A percentile compares a stretch with the other conserved stretches of the same genome.
phyloP scores from a whole-genome alignment of 352 stramenopile genomes.

The Aphanomyces euteiches region DNA sequence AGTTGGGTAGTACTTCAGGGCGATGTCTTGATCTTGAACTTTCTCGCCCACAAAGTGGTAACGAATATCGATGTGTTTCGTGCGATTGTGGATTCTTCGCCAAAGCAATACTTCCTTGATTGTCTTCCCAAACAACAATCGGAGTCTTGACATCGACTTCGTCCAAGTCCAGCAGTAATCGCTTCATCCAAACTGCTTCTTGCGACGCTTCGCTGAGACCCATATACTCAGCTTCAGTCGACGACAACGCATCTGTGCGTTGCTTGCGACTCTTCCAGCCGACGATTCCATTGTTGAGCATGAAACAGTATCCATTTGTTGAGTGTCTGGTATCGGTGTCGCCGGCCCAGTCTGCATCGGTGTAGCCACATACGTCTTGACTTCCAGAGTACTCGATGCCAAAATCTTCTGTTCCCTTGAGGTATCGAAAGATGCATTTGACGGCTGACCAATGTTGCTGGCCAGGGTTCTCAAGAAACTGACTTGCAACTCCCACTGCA shows the following conservation, averaged over 20 bases:
- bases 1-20: not conserved
- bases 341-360: slow-evolving; percentile 32
- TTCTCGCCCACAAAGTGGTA: slow-evolving; percentile 1
- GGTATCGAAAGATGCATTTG: slow-evolving; percentile 37
- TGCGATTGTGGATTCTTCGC: not conserved
- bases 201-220: slow-evolving; percentile 23
- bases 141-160: not conserved
- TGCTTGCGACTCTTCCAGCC: slow-evolving; percentile 29
- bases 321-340: slow-evolving; percentile 8
- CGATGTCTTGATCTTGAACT: slow-evolving; percentile 1
- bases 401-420: slow-evolving; percentile 37
- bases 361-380: slow-evolving; percentile 14
- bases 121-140: slow-evolving; percentile 4
- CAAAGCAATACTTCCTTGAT: not conserved
- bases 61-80: slow-evolving; percentile 6
- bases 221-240: slow-evolving; percentile 30
- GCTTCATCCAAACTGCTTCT: slow-evolving; percentile 10
- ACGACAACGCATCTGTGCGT: slow-evolving; percentile 26
- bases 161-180: not conserved
- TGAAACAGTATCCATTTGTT: slow-evolving; percentile 30
- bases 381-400: slow-evolving; percentile 31
- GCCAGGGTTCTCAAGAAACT: slow-evolving; percentile 31
- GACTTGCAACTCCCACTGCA: slow-evolving; percentile 35
- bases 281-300: slow-evolving; percentile 25
- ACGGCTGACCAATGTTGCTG: slow-evolving; percentile 34